These are phyloP conservation scores for Suillus lakei DNA, from an alignment of 768 basidiomycete genomes.

Conservation along the genomic window DNA sequence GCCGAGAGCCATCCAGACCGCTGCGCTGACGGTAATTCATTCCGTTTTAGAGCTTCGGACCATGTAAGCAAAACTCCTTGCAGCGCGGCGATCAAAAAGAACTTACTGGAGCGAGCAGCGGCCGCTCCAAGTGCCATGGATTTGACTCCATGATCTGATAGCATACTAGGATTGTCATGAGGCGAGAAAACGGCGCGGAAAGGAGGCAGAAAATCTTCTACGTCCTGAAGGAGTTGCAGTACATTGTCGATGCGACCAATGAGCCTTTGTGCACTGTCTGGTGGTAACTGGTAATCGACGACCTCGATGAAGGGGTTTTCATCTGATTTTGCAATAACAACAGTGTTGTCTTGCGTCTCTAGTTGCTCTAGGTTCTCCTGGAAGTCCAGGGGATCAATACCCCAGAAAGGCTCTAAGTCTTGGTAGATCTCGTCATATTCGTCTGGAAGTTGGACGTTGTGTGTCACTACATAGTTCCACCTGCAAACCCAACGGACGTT, in stretches of 20 bases:
- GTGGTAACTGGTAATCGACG: constrained; percentile 17
- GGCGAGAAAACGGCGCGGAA: constrained; percentile 36
- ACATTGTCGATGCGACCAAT: constrained; percentile 12
- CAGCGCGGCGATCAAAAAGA: background rate
- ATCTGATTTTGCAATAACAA: constrained; percentile 31
- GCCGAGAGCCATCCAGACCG: constrained; percentile 27
- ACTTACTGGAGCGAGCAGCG: constrained; percentile 32
- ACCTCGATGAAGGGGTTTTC: constrained; percentile 15
- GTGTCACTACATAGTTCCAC: constrained; percentile 47
- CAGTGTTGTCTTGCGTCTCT: constrained; percentile 18
- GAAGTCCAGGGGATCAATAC: constrained; percentile 36
- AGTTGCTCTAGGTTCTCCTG: constrained; percentile 22
- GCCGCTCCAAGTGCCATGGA: constrained; percentile 30
- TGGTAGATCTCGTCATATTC: constrained; percentile 51
- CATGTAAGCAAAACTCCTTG: background rate
- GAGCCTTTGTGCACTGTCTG: constrained; percentile 9
- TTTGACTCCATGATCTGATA: constrained; percentile 30
- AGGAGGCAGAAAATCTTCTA: constrained; percentile 35
- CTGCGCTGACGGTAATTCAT: constrained; percentile 39
- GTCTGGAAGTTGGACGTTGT: constrained; percentile 47
- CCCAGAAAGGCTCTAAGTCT: constrained; percentile 43
- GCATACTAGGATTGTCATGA: constrained; percentile 33
- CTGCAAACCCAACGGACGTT: constrained; percentile 17
- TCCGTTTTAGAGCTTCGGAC: constrained; percentile 29
- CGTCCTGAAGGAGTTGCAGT: constrained; percentile 28